These are phyloP conservation scores for Podospora appendiculata DNA, from an alignment of 495 filamentous ascomycete species.

Conservation along the genomic window DNA sequence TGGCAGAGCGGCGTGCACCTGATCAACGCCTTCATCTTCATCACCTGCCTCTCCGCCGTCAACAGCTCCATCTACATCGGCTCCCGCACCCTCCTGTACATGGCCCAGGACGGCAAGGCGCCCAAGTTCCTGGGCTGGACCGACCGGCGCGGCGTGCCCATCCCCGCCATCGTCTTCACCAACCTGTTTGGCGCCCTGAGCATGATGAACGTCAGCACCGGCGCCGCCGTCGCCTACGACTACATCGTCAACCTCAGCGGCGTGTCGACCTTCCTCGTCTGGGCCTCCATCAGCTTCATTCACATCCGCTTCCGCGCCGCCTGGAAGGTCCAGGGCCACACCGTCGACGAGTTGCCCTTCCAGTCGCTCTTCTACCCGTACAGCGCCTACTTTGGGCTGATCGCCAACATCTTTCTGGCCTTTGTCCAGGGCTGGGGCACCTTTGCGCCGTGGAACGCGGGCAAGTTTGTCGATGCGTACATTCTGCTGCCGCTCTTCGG, in stretches of 20 bases:
- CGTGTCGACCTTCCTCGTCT: conserved; percentile 61
- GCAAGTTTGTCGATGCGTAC: conserved; percentile 59
- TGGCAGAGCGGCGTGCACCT: conserved; percentile 49
- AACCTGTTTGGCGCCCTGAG: conserved; percentile 61
- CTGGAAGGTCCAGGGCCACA: conserved; percentile 48
- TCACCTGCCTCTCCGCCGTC: conserved; percentile 60
- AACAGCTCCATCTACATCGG: conserved; percentile 64
- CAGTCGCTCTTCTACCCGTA: conserved; percentile 52
- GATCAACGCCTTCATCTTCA: conserved; percentile 65
- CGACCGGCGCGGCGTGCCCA: conserved; percentile 57
- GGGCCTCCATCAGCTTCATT: conserved; percentile 55
- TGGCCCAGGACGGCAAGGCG: conserved; percentile 58
- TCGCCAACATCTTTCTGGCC: conserved; percentile 53
- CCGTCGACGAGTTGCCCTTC: conserved; percentile 47
- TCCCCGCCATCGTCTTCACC: conserved; percentile 52
- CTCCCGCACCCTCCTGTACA: conserved; percentile 57
- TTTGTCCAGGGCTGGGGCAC: conserved; percentile 55
- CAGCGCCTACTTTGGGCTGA: conserved; percentile 54
- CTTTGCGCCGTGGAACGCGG: conserved; percentile 48
- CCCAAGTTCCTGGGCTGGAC: conserved; percentile 57
- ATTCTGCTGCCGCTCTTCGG: conserved; percentile 59
- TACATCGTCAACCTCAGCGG: conserved; percentile 42
- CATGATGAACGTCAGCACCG: conserved; percentile 54
- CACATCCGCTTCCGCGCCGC: conserved; percentile 61
- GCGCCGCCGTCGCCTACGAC: conserved; percentile 48